Base-by-base conservation (phyloP, 129 eudicot species). In the Tagetes patula region DNA sequence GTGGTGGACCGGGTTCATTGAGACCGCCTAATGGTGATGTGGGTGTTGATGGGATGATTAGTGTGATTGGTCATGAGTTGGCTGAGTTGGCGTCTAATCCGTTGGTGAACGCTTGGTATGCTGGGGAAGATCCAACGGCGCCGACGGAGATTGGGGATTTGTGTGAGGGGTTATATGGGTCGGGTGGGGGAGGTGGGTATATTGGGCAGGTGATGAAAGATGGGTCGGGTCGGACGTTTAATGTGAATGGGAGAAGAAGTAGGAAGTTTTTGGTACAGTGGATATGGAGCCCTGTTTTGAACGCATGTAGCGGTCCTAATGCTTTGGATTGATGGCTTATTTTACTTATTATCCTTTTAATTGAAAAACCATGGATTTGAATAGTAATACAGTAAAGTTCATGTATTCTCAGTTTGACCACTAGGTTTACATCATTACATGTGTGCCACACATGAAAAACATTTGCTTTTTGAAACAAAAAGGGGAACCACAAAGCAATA, bases 151-250 rank as follows among this genome's bases (percentile, higher is more conserved):
- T 90, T 10, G 94, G 91, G 75, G 96, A 90, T 76, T 67, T 90
- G 80, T 90, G 96, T 27, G 95, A 85, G 69, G 96, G 96, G 67
- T 41, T 90, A 48, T 90, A 90, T 32, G 96, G 96, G 64, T 76
- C 89, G 32, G 95, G 95, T 5, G 95, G 96, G 5, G 95, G 96
- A 27, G 96, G 96, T 20, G 93, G 91, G 84, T 90, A 87, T 45
- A 87, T 83, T 4, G 96, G 96, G 12, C 85, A 79, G 72, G 88
- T 90, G 11, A 79, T 77, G 94, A 87, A 78, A 54, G 96, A 87
- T 34, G 71, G 71, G 45, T 78, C 70, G 41, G 96, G 94, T 36
- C 79, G 83, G 81, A 87, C 87, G 6, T 90, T 36, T 72, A 90
- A 90, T 77, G 43, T 87, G 89, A 79, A 76, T 65, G 96, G 96